Percentiles rank a stretch among this genome's conserved stretches.
Evolutionary conservation across 352 stramenopile species (phyloP).

Genomic region (Globisporangium alternatum): DNA sequence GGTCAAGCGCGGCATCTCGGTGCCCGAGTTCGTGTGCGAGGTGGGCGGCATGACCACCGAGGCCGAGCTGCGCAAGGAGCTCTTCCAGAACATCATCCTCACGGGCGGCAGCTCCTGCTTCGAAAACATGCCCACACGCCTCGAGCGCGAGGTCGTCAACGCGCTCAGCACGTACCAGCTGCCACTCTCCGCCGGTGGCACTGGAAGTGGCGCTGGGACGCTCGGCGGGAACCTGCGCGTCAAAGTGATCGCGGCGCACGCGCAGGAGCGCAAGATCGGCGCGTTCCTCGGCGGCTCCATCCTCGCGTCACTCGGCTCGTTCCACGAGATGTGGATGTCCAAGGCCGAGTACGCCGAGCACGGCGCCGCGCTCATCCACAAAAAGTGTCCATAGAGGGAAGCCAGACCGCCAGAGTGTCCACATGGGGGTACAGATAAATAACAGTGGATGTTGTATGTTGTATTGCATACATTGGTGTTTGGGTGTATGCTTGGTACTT

Average conservation of each 20-base stretch:
- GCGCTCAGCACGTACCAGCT: conserved; percentile 40
- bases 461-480: not conserved
- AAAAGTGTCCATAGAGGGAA: conserved; percentile 81
- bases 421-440: not conserved
- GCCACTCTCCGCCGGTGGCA: conserved; percentile 21
- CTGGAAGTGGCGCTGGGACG: conserved; percentile 11
- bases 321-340: conserved; percentile 99
- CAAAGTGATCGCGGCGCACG: conserved; percentile 60
- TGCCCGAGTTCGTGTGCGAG: conserved; percentile 68
- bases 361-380: conserved; percentile 95
- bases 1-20: conserved; percentile 35
- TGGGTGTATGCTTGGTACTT: not conserved
- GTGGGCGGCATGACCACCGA: conserved; percentile 58
- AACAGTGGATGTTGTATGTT: not conserved
- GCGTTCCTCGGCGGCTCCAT: conserved; percentile 95
- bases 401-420: not conserved
- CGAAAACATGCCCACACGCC: conserved; percentile 65
- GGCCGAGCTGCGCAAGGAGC: conserved; percentile 70
- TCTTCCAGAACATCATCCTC: conserved; percentile 83
- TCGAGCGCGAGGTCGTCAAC: conserved; percentile 73
- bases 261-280: conserved; percentile 63
- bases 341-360: conserved; percentile 99
- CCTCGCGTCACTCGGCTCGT: conserved; percentile 95
- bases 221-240: conserved; percentile 50
- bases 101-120: conserved; percentile 81